Base-by-base conservation (phyloP, 2,329 filamentous ascomycete species). In the Cercospora berteroae region DNA sequence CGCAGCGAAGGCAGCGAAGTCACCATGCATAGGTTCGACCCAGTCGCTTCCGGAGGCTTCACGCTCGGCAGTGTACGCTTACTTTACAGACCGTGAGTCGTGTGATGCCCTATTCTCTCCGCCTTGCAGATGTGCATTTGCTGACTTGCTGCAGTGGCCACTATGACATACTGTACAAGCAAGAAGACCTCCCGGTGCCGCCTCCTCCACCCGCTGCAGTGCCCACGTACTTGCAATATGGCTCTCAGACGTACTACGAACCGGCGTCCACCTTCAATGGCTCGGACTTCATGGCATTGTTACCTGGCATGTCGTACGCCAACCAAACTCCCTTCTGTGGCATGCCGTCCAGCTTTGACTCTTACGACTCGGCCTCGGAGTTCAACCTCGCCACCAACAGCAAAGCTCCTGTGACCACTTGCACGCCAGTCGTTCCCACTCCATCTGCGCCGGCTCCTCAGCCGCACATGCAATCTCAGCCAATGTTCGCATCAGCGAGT, bases 161-260 rank as follows among this genome's bases (percentile, higher is more conserved):
- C 80, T 99, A 98, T 79, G 95, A 98, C 79, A 89, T 99, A 69
- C 85, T 98, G 36, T 99, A 99, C 83, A 89, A 88, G 77, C 82
- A 84, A 29, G 85, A 86, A 71, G 83, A 86, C 72, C 74, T 85
- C 16, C 76, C 78, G 59, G 68, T 73, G 25, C 69, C 69, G 63
- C 74, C 65, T 68, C 74, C 76, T 27, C 74, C 78, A 33, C 68
- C 66, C 27, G 68, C 69, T 55, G 58, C 67, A n/a, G 69, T 77
- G n/a, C 71, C 73, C 12, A 77, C 77, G 33, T 79, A 78, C 57
- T 66, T 79, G 39, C 75, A 72, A 75, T 80, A 72, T 67, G 72
- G 66, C 31, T 72, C 67, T 57, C 70, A 73, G n/a, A 64, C 68
- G 20, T 66, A 71, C 63, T 66, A 73, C 20, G 74, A 77, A 33